phyloP scores from a whole-genome alignment of 257 asterid genomes.

The Linaria vulgaris region DNA sequence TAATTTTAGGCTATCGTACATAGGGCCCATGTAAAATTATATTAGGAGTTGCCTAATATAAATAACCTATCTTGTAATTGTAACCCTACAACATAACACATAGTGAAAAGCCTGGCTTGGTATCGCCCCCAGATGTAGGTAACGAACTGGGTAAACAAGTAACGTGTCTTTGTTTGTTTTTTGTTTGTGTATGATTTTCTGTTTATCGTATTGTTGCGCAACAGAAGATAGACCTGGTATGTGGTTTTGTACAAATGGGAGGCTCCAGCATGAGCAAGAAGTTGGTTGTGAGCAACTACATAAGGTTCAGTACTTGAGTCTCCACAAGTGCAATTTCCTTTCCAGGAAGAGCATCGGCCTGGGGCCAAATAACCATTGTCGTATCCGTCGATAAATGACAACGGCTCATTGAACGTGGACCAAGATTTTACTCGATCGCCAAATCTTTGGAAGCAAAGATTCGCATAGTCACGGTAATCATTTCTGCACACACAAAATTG shows the following conservation, averaged over 20 bases:
- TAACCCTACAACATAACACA: too few relatives aligned
- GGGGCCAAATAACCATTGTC: conserved; percentile 25
- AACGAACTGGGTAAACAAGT: too few relatives aligned
- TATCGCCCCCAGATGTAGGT: too few relatives aligned
- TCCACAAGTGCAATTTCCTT: conserved; percentile 19
- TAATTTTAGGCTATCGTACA: too few relatives aligned
- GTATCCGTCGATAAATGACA: conserved; percentile 12
- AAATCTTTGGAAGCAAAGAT: conserved; percentile 31
- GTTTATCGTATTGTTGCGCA: too few relatives aligned
- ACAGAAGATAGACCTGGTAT: too few relatives aligned
- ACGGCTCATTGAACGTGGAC: conserved; percentile 38
- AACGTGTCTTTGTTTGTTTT: too few relatives aligned
- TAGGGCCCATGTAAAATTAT: too few relatives aligned
- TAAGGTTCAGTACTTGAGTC: conserved; percentile 29
- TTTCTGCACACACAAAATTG: not conserved
- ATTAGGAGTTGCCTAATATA: too few relatives aligned
- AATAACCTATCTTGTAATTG: too few relatives aligned
- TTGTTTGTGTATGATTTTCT: too few relatives aligned
- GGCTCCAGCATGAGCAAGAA: conserved; percentile 27
- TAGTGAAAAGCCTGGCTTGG: too few relatives aligned
- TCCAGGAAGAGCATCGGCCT: conserved; percentile 27
- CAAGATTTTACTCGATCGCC: conserved; percentile 37
- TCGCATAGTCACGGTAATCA: conserved; percentile 25
- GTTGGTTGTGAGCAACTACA: conserved; percentile 29
- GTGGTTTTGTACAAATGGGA: conserved; percentile 18